Percentiles rank a stretch among this genome's conserved stretches.
These are phyloP conservation scores for Prinsepia uniflora DNA, from an alignment of 306 rosid genomes.

Conservation along the genomic window DNA sequence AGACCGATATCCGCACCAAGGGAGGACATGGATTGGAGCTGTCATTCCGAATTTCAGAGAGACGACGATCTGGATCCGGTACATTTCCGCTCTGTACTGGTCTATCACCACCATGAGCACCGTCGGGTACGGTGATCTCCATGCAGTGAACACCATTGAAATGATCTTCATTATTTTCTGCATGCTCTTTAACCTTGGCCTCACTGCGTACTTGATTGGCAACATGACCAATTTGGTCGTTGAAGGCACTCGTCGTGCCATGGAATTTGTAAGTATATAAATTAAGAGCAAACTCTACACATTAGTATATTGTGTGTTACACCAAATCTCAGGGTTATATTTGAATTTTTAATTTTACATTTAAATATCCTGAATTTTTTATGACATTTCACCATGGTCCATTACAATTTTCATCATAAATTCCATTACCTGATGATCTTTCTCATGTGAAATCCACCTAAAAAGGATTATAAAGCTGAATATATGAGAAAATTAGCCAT, in stretches of 20 bases:
- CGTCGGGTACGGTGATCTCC: slow-evolving; percentile 94
- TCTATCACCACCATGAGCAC: slow-evolving; percentile 93
- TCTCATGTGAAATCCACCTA: too few species aligned
- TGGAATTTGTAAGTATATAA: slow-evolving; percentile 70
- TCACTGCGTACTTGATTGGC: slow-evolving; percentile 93
- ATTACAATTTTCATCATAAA: too few species aligned
- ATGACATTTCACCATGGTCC: too few species aligned
- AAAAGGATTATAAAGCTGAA: too few species aligned
- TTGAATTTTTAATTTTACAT: too few species aligned
- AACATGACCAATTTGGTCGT: slow-evolving; percentile 97
- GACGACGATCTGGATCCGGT: slow-evolving; percentile 59
- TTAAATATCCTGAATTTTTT: too few species aligned
- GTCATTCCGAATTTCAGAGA: slow-evolving; percentile 61
- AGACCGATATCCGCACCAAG: slow-evolving; percentile 58
- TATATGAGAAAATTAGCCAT: too few species aligned
- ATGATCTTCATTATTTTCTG: slow-evolving; percentile 82
- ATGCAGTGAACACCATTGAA: slow-evolving; percentile 73
- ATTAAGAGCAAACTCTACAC: too few species aligned
- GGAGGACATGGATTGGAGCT: slow-evolving; percentile 86
- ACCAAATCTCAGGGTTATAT: too few species aligned
- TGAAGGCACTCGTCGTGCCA: slow-evolving; percentile 91
- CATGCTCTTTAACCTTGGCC: slow-evolving; percentile 94
- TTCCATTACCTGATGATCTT: too few species aligned
- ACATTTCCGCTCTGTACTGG: slow-evolving; percentile 83
- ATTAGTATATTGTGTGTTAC: too few species aligned